These are phyloP conservation scores for Fusarium graminum DNA, from an alignment of 2,329 filamentous ascomycete genomes.

Conservation along the genomic window DNA sequence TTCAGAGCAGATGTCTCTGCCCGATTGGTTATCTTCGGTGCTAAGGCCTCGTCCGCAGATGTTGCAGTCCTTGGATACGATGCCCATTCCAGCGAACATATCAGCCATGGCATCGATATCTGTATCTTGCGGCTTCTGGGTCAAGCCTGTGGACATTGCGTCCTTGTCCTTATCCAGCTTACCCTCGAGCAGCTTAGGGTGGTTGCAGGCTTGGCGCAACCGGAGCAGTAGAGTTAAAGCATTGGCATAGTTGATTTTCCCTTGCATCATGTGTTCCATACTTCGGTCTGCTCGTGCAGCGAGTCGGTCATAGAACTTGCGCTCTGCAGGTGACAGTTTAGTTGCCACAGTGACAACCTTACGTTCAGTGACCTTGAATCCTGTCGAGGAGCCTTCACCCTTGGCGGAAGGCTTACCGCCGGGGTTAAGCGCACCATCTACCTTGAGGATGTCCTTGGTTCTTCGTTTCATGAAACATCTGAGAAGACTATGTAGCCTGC, in stretches of 20 bases:
- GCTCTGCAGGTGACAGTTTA: conserved; percentile 83
- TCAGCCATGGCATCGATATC: conserved; percentile 88
- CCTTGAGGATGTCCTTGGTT: conserved; percentile 95
- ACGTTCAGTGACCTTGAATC: conserved; percentile 92
- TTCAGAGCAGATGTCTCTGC: conserved; percentile 73
- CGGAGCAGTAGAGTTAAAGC: conserved; percentile 92
- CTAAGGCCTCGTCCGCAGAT: conserved; percentile 81
- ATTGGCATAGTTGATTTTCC: conserved; percentile 89
- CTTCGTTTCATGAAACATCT: conserved; percentile 98
- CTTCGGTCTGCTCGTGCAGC: conserved; percentile 88
- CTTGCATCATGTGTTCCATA: conserved; percentile 88
- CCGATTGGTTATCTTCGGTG: conserved; percentile 58
- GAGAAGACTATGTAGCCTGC: conserved; percentile 84
- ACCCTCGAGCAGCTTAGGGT: conserved; percentile 86
- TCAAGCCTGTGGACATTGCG: conserved; percentile 75
- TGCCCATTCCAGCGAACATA: conserved; percentile 85
- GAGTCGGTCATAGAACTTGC: conserved; percentile 85
- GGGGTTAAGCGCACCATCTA: conserved; percentile 83
- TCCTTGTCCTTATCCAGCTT: conserved; percentile 91
- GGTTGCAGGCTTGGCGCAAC: conserved; percentile 93
- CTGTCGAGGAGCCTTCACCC: conserved; percentile 67
- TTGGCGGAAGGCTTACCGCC: conserved; percentile 73
- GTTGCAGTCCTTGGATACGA: conserved; percentile 82
- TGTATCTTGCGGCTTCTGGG: conserved; percentile 65
- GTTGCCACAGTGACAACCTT: conserved; percentile 86